Evolutionary conservation across 2,329 filamentous ascomycete species (phyloP).

Genomic region (Anisogramma anomala): DNA sequence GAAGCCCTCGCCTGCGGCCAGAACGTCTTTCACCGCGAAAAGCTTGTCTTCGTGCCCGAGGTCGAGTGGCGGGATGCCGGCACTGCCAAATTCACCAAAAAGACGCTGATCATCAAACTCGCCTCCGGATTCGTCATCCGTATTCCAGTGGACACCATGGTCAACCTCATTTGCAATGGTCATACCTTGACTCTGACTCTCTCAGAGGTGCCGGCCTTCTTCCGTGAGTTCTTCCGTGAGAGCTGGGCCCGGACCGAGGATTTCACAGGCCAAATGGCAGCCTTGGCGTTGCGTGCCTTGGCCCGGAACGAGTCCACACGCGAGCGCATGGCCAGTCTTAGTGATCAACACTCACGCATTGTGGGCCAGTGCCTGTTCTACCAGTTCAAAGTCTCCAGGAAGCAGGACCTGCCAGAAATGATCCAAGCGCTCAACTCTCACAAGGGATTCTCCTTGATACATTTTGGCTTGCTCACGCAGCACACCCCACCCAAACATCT

Average conservation of each 20-base stretch:
- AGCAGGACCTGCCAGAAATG: conserved; percentile 21
- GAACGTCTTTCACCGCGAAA: conserved; percentile 28
- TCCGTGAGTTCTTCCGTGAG: conserved; percentile 9
- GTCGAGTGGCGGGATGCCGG: conserved; percentile 24
- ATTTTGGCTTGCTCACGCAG: conserved; percentile 14
- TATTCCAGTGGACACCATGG: conserved; percentile 37
- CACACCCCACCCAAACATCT: neutral
- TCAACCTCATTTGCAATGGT: conserved; percentile 30
- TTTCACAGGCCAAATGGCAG: neutral
- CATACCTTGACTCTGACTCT: conserved; percentile 39
- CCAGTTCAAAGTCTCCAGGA: conserved; percentile 22
- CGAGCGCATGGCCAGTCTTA: conserved; percentile 22
- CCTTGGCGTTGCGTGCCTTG: neutral
- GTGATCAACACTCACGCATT: conserved; percentile 22
- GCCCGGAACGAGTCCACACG: conserved; percentile 11
- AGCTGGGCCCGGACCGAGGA: neutral
- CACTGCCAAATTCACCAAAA: conserved; percentile 31
- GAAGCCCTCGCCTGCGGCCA: conserved; percentile 29
- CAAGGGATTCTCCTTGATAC: conserved; percentile 19
- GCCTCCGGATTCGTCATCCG: conserved; percentile 26
- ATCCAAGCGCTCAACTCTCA: conserved; percentile 20
- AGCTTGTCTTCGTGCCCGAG: conserved; percentile 34
- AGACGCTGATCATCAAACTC: conserved; percentile 30
- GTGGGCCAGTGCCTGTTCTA: conserved; percentile 35
- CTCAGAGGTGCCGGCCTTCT: conserved; percentile 35